Base-by-base conservation (phyloP, 148 eudicot species). In the Vaccinium corymbosum region DNA sequence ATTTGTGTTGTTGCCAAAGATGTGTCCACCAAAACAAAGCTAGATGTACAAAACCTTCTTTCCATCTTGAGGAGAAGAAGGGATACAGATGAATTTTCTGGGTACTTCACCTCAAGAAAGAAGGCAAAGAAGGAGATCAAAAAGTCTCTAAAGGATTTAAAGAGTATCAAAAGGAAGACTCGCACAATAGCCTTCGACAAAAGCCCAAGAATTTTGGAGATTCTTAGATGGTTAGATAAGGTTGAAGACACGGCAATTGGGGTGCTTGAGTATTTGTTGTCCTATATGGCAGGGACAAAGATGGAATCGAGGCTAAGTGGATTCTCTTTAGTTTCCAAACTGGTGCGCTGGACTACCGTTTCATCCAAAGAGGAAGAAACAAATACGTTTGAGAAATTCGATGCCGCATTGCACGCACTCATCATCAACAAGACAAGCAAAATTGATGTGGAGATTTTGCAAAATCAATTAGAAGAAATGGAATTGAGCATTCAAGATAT, bases 1-100 rank as follows among this genome's bases (percentile, higher is more conserved):
- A 77, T 85, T n/a, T 90, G 92, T 87, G 83, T 87, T 6, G 81
- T 83, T 13, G 85, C 91, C 27, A 86, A 84, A 85, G 91, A 90
- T 35, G 85, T 82, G 70, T 85, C 87, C 56, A 72, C 72, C 9
- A 84, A 85, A 84, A 84, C 85, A 15, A 90, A 83, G 87, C 88
- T 90, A 46, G 55, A 72, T 38, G 82, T 91, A 20, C 89, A 86
- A 73, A 82, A 70, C 53, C 72, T 91, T 76, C 89, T 88, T 51
- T 88, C 93, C 68, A 53, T 64, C 3, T 55, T 90, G 7, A 86
- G 91, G 32, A 90, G 93, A 83, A 88, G 84, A 53, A 77, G 88
- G 79, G 88, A 88, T 82, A 73, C 61, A 8, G 78, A 29, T 78
- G 85, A 85, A 57, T 84, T 86, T 51, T 72, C 19, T 15, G 79